Conservation (phyloP, 78 protist genomes). For the Isochrysis galbana region DNA sequence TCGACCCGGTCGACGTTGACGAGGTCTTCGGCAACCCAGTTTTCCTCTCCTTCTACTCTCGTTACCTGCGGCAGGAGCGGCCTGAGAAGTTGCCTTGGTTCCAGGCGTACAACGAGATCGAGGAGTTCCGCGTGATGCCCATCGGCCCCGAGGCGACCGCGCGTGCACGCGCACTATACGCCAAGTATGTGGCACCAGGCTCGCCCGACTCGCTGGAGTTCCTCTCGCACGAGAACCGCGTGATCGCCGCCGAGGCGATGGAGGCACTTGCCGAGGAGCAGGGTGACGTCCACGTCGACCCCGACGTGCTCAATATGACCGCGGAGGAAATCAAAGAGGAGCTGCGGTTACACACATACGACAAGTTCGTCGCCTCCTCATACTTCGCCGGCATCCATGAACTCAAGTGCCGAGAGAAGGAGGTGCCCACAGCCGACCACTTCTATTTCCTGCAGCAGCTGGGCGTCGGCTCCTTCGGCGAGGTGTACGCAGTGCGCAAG, state of each 20-base stretch:
- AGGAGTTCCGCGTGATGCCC: neutral
- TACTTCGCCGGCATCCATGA: neutral
- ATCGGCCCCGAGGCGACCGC: neutral
- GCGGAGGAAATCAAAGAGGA: neutral
- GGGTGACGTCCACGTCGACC: neutral
- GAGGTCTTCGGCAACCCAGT: neutral
- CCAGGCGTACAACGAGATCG: neutral
- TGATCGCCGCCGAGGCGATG: neutral
- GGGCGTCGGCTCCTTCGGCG: neutral
- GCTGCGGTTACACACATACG: neutral
- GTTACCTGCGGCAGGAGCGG: neutral
- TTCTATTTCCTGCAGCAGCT: neutral
- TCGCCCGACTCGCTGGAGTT: neutral
- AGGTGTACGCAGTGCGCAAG: slow-evolving; percentile 12
- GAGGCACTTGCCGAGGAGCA: neutral
- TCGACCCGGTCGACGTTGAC: neutral
- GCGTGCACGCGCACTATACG: neutral
- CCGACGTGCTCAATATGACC: neutral
- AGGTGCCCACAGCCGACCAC: neutral
- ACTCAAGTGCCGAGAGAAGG: neutral
- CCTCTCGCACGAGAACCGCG: neutral
- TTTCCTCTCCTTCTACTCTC: neutral
- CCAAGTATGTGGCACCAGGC: neutral
- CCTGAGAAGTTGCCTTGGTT: neutral
- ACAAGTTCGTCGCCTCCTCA: neutral